Percentiles rank a stretch among this genome's conserved stretches.
These are phyloP conservation scores for Penicillium nucicola DNA, from an alignment of 495 filamentous ascomycete species.

Conservation along the genomic window DNA sequence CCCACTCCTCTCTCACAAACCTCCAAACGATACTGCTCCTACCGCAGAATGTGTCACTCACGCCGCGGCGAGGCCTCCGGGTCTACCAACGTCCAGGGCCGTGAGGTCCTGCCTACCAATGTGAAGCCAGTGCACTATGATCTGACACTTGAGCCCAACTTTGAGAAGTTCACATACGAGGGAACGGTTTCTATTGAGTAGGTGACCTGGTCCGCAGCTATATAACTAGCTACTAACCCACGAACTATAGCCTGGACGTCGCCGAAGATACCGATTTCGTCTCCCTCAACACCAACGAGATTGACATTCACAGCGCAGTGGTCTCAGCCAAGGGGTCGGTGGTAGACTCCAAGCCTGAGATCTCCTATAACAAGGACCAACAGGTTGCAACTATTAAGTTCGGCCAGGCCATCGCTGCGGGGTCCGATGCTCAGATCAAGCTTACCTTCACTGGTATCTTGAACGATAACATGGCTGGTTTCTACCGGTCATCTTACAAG, in stretches of 20 bases:
- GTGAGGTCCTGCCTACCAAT: slow-evolving; percentile 65
- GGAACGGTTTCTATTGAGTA: slow-evolving; percentile 65
- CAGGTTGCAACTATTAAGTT: slow-evolving; percentile 63
- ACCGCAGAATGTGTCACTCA: slow-evolving; percentile 49
- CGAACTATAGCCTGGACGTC: slow-evolving; percentile 62
- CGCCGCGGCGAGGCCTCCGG: slow-evolving; percentile 40
- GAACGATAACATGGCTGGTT: slow-evolving; percentile 68
- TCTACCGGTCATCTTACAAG: slow-evolving; percentile 67
- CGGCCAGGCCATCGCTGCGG: slow-evolving; percentile 52
- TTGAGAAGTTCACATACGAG: slow-evolving; percentile 60
- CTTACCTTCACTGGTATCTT: slow-evolving; percentile 59
- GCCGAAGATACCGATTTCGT: slow-evolving; percentile 81
- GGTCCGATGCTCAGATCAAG: slow-evolving; percentile 57
- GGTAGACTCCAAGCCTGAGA: slow-evolving; percentile 49
- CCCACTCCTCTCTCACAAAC: slow-evolving; percentile 33
- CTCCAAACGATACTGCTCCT: slow-evolving; percentile 47
- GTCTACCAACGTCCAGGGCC: slow-evolving; percentile 53
- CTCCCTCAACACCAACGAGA: slow-evolving; percentile 80
- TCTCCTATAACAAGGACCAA: slow-evolving; percentile 54
- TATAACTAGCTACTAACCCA: slow-evolving; percentile 1
- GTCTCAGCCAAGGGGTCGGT: slow-evolving; percentile 49
- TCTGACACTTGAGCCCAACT: slow-evolving; percentile 64
- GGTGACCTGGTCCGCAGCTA: slow-evolving; percentile 4
- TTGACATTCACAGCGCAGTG: slow-evolving; percentile 76
- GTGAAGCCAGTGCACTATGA: slow-evolving; percentile 67